Conservation (phyloP, 768 basidiomycete species). For the Lentinula guzmanii region DNA sequence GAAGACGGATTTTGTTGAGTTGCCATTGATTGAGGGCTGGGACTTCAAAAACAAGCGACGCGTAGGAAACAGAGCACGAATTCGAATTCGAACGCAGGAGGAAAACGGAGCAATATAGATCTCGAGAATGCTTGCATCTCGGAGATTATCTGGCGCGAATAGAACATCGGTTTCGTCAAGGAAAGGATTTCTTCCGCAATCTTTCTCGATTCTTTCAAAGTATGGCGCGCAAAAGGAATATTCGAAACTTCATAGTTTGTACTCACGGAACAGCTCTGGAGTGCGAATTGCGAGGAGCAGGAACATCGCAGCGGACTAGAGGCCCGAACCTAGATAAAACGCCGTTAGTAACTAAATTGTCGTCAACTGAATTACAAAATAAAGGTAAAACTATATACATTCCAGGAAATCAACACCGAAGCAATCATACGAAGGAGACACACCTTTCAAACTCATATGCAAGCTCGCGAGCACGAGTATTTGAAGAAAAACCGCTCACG, state of each 20-base stretch:
- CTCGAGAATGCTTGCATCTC: neutral
- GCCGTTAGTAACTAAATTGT: constrained; percentile 1
- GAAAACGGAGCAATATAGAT: neutral
- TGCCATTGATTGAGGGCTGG: constrained; percentile 31
- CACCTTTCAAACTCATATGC: constrained; percentile 87
- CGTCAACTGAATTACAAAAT: neutral
- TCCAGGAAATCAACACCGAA: neutral
- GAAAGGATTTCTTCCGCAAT: neutral
- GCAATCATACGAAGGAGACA: constrained; percentile 10
- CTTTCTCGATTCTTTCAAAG: neutral
- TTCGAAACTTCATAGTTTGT: constrained; percentile 11
- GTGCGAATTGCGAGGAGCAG: constrained; percentile 76
- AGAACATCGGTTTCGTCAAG: neutral
- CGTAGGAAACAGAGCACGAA: neutral
- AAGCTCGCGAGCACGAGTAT: constrained; percentile 78
- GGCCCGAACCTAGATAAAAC: constrained; percentile 62
- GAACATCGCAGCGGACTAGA: constrained; percentile 84
- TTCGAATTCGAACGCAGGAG: neutral
- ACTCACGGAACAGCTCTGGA: constrained; percentile 82
- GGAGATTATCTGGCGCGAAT: no score
- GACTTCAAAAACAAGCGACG: constrained; percentile 7
- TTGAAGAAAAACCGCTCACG: constrained; percentile 78
- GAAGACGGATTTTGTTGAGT: constrained; percentile 45
- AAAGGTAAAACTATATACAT: constrained; percentile 4
- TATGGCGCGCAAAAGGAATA: constrained; percentile 12